These are phyloP conservation scores for Nemania sp. DNA, from an alignment of 2,329 filamentous ascomycete genomes.

Conservation along the genomic window DNA sequence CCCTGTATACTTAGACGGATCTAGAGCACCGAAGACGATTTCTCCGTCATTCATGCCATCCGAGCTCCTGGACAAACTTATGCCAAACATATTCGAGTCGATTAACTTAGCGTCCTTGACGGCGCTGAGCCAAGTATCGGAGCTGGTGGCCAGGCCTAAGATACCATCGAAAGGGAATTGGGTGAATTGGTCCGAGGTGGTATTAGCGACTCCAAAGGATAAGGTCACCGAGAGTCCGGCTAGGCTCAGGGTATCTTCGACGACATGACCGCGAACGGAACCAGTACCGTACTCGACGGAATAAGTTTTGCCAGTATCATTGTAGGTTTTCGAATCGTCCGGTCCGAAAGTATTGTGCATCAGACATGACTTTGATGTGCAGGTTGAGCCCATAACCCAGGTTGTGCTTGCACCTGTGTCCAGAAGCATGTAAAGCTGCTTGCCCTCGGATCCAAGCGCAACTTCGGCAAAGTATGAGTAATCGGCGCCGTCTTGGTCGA, in stretches of 20 bases:
- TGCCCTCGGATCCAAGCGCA: slow-evolving; percentile 65
- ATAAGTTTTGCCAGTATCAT: slow-evolving; percentile 67
- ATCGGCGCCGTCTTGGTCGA: slow-evolving; percentile 74
- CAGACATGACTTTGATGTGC: slow-evolving; percentile 73
- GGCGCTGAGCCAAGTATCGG: slow-evolving; percentile 75
- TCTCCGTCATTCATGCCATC: slow-evolving; percentile 79
- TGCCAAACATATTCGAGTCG: slow-evolving; percentile 73
- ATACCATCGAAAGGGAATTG: slow-evolving; percentile 91
- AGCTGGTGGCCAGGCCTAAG: slow-evolving; percentile 77
- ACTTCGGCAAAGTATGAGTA: slow-evolving; percentile 74
- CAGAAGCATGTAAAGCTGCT: slow-evolving; percentile 70
- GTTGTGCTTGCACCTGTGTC: slow-evolving; percentile 78
- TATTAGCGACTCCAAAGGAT: slow-evolving; percentile 78
- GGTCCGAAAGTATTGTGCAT: slow-evolving; percentile 77
- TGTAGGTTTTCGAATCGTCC: slow-evolving; percentile 72
- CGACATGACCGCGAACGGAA: slow-evolving; percentile 74
- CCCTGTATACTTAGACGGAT: slow-evolving; percentile 75
- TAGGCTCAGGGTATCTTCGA: slow-evolving; percentile 74
- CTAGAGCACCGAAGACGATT: slow-evolving; percentile 79
- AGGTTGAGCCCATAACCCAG: slow-evolving; percentile 84
- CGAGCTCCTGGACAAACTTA: slow-evolving; percentile 75
- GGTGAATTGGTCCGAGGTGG: slow-evolving; percentile 78
- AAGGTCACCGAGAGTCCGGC: slow-evolving; percentile 73
- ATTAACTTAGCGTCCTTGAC: slow-evolving; percentile 69
- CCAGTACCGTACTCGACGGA: slow-evolving; percentile 82